Conservation (phyloP, 2,329 filamentous ascomycete species). For the Arthrobotrys iridis region DNA sequence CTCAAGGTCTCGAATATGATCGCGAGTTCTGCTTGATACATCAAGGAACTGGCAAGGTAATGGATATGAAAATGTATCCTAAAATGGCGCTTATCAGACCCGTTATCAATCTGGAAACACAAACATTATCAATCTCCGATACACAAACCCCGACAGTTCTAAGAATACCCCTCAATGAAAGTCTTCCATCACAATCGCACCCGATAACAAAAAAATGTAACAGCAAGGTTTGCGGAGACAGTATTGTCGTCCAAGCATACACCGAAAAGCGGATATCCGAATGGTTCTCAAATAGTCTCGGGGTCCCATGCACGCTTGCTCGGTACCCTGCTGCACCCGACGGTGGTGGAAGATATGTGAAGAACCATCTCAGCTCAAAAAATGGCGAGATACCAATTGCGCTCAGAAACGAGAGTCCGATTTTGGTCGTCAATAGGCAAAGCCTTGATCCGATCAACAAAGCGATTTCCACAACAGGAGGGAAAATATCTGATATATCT, state of each 20-base stretch:
- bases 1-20: constrained; percentile 91
- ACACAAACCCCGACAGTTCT: constrained; percentile 55
- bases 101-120: constrained; percentile 73
- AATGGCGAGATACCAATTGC: constrained; percentile 69
- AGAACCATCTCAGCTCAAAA: constrained; percentile 72
- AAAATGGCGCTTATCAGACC: constrained; percentile 87
- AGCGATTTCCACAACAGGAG: constrained; percentile 72
- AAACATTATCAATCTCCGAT: constrained; percentile 72
- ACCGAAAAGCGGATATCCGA: constrained; percentile 71
- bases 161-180: constrained; percentile 57
- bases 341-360: constrained; percentile 73
- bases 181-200: constrained; percentile 60
- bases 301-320: constrained; percentile 82
- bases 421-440: constrained; percentile 81
- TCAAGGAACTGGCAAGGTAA: constrained; percentile 79
- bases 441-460: constrained; percentile 82
- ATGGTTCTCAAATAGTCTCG: constrained; percentile 81
- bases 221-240: constrained; percentile 78
- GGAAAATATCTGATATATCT: constrained; percentile 73
- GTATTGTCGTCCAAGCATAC: constrained; percentile 77
- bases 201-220: constrained; percentile 59
- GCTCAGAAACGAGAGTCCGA: constrained; percentile 92
- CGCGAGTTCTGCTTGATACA: constrained; percentile 96
- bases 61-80: constrained; percentile 80
- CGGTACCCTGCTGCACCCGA: constrained; percentile 77